Evolutionary conservation across 495 filamentous ascomycete genomes (phyloP).

Genomic region (Acidiella bohemica): DNA sequence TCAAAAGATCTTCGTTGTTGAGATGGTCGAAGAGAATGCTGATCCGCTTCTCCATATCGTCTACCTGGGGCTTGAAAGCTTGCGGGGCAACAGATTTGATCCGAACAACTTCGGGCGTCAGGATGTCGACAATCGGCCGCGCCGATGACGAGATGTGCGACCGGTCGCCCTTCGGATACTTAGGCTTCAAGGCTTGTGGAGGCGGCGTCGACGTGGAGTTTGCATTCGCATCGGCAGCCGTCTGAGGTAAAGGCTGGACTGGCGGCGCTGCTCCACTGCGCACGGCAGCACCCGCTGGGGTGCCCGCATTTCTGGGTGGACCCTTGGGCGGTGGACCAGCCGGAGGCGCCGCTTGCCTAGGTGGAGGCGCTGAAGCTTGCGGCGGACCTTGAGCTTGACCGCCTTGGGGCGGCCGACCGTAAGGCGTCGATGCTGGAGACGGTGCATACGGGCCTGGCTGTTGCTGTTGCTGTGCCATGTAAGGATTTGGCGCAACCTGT

Average conservation of each 20-base stretch:
- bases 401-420: conserved; percentile 13
- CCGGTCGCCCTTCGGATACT: conserved; percentile 50
- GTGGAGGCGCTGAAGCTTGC: background rate
- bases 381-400: conserved; percentile 2
- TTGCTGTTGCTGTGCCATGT: conserved; percentile 25
- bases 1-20: conserved; percentile 85
- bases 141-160: conserved; percentile 72
- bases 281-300: no score
- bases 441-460: conserved; percentile 40
- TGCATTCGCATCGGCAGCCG: conserved; percentile 16
- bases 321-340: conserved; percentile 24
- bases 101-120: conserved; percentile 72
- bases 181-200: conserved; percentile 33
- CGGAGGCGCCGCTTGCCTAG: conserved; percentile 19
- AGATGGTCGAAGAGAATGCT: conserved; percentile 88
- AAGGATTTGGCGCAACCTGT: conserved; percentile 29
- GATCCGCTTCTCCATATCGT: conserved; percentile 83
- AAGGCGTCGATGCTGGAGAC: conserved; percentile 28
- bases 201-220: conserved; percentile 33
- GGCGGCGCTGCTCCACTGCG: no score
- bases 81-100: conserved; percentile 71
- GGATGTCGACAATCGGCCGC: conserved; percentile 63
- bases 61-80: conserved; percentile 70
- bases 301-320: conserved; percentile 8
- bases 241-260: conserved; percentile 32